These are phyloP conservation scores for Kwoniella sp. DNA, from an alignment of 768 basidiomycete species.

Conservation along the genomic window DNA sequence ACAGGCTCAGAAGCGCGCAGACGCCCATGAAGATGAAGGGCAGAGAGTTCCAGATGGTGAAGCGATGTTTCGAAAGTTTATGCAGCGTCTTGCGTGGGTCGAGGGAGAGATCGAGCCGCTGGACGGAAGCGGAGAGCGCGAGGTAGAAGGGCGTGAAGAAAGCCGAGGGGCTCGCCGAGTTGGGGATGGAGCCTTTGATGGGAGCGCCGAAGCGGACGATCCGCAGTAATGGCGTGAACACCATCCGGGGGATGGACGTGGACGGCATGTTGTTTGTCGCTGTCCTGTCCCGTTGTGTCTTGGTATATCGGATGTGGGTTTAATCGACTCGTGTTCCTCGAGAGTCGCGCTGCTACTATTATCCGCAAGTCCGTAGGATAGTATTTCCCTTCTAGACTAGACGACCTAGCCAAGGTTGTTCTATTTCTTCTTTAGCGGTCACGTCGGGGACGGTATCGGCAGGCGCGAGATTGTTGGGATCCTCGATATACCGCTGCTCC, in stretches of 20 bases:
- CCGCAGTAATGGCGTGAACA: slow-evolving; percentile 31
- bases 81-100: slow-evolving; percentile 46
- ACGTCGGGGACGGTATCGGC: too few relatives aligned
- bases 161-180: slow-evolving; percentile 28
- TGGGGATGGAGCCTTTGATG: slow-evolving; percentile 22
- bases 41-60: slow-evolving; percentile 55
- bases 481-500: too few relatives aligned
- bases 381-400: too few relatives aligned
- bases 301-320: too few relatives aligned
- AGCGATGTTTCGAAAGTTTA: slow-evolving; percentile 39
- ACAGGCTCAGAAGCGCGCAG: slow-evolving; percentile 86
- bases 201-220: slow-evolving; percentile 27
- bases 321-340: too few relatives aligned
- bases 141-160: slow-evolving; percentile 37
- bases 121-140: slow-evolving; percentile 41
- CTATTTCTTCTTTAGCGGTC: too few relatives aligned
- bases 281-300: too few relatives aligned
- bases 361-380: too few relatives aligned
- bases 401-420: too few relatives aligned
- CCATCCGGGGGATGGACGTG: slow-evolving; percentile 34
- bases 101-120: slow-evolving; percentile 48
- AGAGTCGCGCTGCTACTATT: too few relatives aligned
- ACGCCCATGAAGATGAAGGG: slow-evolving; percentile 82
- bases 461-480: too few relatives aligned
- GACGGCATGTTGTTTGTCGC: neutral